Evolutionary conservation across 2,329 filamentous ascomycete genomes (phyloP).

Genomic region (Chrysosporium keratinophilum): DNA sequence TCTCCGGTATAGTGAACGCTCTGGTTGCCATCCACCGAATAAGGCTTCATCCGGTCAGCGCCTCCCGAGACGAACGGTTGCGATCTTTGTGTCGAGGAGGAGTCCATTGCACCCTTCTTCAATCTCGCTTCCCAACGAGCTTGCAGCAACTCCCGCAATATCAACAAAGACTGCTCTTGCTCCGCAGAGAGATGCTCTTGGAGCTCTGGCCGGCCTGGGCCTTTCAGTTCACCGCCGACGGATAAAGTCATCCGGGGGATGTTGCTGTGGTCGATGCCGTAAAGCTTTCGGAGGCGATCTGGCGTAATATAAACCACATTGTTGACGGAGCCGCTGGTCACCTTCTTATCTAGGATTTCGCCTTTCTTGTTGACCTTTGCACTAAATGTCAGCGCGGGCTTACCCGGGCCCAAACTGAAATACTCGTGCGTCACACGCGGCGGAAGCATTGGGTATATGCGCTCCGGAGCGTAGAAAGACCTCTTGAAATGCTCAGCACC

Average conservation of each 20-base stretch:
- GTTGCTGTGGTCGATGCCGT: conserved; percentile 23
- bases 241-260: conserved; percentile 19
- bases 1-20: conserved; percentile 32
- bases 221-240: conserved; percentile 25
- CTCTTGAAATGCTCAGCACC: conserved; percentile 46
- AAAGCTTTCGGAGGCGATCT: conserved; percentile 30
- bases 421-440: conserved; percentile 37
- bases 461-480: conserved; percentile 46
- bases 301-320: conserved; percentile 48
- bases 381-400: conserved; percentile 53
- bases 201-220: conserved; percentile 19
- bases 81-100: conserved; percentile 15
- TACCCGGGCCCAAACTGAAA: conserved; percentile 45
- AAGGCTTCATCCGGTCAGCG: conserved; percentile 19
- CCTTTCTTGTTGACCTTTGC: conserved; percentile 45
- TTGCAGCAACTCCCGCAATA: conserved; percentile 31
- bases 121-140: conserved; percentile 29
- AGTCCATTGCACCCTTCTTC: conserved; percentile 34
- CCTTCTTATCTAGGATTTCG: conserved; percentile 44
- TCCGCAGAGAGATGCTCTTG: conserved; percentile 25
- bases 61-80: conserved; percentile 21
- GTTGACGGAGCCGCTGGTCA: conserved; percentile 44
- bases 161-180: conserved; percentile 28
- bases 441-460: conserved; percentile 49
- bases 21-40: conserved; percentile 20